These are phyloP conservation scores for Monascus ruber DNA, from an alignment of 2,329 filamentous ascomycete genomes.

Conservation along the genomic window DNA sequence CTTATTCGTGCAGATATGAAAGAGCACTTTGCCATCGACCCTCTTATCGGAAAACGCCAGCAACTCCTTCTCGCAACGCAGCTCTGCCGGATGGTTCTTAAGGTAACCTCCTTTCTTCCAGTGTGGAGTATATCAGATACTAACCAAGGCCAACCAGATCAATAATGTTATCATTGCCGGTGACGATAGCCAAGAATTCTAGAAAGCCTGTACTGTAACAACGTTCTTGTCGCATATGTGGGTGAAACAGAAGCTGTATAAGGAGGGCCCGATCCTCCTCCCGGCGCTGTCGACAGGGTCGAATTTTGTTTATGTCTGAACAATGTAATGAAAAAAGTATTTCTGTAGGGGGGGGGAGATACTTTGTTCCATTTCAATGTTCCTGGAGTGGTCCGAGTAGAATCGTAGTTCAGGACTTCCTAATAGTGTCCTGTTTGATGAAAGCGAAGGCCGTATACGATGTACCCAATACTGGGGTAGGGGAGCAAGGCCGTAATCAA, in stretches of 20 bases:
- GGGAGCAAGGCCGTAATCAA: too few species aligned
- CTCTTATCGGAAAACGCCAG: conserved; percentile 94
- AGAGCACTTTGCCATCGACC: conserved; percentile 95
- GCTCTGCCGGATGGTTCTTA: conserved; percentile 94
- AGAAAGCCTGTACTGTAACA: conserved; percentile 23
- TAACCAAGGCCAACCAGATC: conserved; percentile 34
- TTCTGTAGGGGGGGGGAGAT: too few species aligned
- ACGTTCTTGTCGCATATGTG: conserved; percentile 1
- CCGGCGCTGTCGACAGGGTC: neutral
- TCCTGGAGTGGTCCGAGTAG: too few species aligned
- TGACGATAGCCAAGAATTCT: conserved; percentile 78
- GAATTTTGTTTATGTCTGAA: neutral
- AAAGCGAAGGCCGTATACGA: too few species aligned
- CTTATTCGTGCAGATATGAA: conserved; percentile 62
- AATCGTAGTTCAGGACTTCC: too few species aligned
- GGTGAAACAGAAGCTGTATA: neutral
- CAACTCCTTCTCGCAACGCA: conserved; percentile 94
- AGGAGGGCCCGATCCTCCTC: too few species aligned
- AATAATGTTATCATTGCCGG: conserved; percentile 94
- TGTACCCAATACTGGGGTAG: too few species aligned
- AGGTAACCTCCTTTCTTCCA: conserved; percentile 42
- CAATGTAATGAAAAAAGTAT: neutral
- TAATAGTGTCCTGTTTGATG: too few species aligned
- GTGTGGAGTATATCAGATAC: neutral
- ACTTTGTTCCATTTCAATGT: too few species aligned